phyloP scores from a whole-genome alignment of 2,329 filamentous ascomycete species.

The Aspergillus fijiensis region DNA sequence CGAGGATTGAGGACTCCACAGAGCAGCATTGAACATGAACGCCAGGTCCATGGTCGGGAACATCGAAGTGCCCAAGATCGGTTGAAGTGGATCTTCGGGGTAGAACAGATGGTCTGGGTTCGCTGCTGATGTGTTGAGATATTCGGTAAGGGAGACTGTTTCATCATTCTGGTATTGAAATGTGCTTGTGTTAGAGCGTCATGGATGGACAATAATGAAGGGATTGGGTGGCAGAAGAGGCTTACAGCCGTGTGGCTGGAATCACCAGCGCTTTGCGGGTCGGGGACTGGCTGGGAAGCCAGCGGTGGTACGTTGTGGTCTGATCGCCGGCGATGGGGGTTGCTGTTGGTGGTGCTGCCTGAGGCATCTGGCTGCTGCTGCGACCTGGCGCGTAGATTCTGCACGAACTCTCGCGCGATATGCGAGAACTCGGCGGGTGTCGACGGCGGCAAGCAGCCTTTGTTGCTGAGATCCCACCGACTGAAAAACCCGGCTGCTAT shows the following conservation, averaged over 20 bases:
- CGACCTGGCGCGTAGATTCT: neutral
- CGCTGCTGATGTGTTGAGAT: neutral
- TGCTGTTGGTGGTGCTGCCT: neutral
- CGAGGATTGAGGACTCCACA: neutral
- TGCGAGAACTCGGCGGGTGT: conserved; percentile 43
- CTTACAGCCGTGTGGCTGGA: too few species aligned
- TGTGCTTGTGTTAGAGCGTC: too few species aligned
- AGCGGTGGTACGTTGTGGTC: neutral
- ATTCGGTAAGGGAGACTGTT: neutral
- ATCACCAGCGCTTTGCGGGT: too few species aligned
- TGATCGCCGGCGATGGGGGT: neutral
- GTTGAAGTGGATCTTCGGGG: neutral
- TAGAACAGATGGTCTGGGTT: neutral
- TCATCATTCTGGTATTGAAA: neutral
- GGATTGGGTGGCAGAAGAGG: too few species aligned
- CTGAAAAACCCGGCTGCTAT: conserved; percentile 47
- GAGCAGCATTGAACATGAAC: neutral
- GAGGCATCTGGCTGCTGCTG: neutral
- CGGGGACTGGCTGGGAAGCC: neutral
- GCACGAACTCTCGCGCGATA: conserved; percentile 45
- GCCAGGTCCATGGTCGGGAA: neutral
- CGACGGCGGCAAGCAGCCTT: conserved; percentile 37
- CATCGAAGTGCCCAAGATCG: neutral
- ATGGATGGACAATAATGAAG: too few species aligned
- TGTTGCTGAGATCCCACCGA: conserved; percentile 40